Base-by-base conservation (phyloP, 345 rosid species). In the Eucalyptus marginata region DNA sequence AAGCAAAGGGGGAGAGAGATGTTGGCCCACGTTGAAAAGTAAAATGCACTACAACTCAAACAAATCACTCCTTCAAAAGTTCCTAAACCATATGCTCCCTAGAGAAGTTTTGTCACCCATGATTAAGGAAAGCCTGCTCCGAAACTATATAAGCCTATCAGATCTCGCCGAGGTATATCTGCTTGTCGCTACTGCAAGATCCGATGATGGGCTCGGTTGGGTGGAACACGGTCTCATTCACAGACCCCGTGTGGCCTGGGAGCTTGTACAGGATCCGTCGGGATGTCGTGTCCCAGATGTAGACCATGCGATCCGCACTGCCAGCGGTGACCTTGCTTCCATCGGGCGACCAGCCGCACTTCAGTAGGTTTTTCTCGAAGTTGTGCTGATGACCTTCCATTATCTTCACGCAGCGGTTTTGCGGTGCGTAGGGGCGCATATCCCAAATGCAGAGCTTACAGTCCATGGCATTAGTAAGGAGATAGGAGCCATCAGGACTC, bases 401-500 rank as follows among this genome's bases (percentile, higher is more conserved):
- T 81, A 96, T 89, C 93, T 98, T 98, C 33, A 96, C 99, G 46
- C 99, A 98, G 25, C 99, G 99, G 90, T 98, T 96, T 85, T 97
- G 99, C 15, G 99, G 99, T 10, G 99, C 99, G 4, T 96, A 98
- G 20, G 99, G 99, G 47, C 99, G 97, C 99, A 97, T 97, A 88
- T 98, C 99, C 99, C 99, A 98, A 49, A 98, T 96, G 90, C 95
- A 96, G 62, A 98, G 99, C 96, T 96, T 98, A 92, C 94, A 90
- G 89, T 98, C 99, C 99, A 98, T 98, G 18, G 96, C 97, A 89
- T 95, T 98, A 46, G 99, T 96, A 68, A 98, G 97, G 90, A 98
- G 99, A 89, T 98, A 97, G 8, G 99, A 98, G 83, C 99, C 99
- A 83, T 98, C 99, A 46, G 99, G 99, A 86, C 99, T 98, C 92